Conservation (phyloP, 768 basidiomycete genomes). For the Amanita pallidorosea region DNA sequence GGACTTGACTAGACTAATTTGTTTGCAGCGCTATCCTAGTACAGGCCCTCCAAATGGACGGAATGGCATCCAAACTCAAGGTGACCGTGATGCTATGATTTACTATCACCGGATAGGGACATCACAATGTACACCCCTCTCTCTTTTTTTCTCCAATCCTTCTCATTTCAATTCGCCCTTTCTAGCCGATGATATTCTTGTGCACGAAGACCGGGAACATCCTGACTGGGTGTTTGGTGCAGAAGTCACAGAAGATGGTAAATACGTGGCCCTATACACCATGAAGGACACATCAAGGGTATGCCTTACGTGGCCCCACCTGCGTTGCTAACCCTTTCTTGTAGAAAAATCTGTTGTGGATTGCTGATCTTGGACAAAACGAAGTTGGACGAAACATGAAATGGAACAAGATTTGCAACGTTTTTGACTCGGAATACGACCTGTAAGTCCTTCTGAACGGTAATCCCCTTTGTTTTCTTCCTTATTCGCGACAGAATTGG, state of each 20-base stretch:
- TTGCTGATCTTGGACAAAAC: constrained; percentile 51
- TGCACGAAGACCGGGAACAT: constrained; percentile 52
- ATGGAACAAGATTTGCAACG: constrained; percentile 62
- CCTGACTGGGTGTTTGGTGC: constrained; percentile 56
- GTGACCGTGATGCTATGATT: constrained; percentile 60
- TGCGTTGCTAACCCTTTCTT: neutral
- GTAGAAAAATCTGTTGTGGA: constrained; percentile 68
- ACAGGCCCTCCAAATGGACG: constrained; percentile 35
- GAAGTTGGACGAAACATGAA: constrained; percentile 53
- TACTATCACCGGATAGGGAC: constrained; percentile 72
- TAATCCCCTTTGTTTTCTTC: constrained; percentile 2
- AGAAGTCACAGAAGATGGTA: constrained; percentile 52
- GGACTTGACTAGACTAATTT: neutral
- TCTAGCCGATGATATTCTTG: constrained; percentile 57
- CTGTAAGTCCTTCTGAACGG: constrained; percentile 34
- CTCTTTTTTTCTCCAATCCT: neutral
- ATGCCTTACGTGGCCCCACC: constrained; percentile 9
- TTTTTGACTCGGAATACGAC: constrained; percentile 57
- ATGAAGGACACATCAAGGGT: constrained; percentile 56
- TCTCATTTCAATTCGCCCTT: neutral
- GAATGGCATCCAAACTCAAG: constrained; percentile 46
- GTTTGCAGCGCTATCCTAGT: constrained; percentile 48
- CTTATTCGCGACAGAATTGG: constrained; percentile 35
- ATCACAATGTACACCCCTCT: constrained; percentile 36
- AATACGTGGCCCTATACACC: constrained; percentile 47